Evolutionary conservation across 306 rosid species (phyloP).

Genomic region (Lagenaria siceraria): DNA sequence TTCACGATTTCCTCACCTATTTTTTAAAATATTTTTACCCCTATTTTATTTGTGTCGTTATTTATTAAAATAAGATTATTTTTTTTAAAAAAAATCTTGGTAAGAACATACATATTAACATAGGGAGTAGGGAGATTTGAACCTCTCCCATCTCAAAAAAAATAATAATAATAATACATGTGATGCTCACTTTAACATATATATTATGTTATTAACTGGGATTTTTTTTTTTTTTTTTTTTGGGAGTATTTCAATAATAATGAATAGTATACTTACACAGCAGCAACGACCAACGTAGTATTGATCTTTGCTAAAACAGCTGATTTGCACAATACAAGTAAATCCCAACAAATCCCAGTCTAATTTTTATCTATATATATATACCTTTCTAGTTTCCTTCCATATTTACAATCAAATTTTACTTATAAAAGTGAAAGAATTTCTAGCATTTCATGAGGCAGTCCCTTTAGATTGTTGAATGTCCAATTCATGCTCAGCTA

Average conservation of each 20-base stretch:
- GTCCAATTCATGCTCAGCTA: conserved; percentile 87
- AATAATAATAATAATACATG: too few species aligned
- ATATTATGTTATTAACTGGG: too few species aligned
- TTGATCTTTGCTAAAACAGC: not conserved
- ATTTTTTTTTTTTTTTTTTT: too few species aligned
- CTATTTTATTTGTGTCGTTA: too few species aligned
- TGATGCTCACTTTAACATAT: too few species aligned
- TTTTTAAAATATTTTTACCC: too few species aligned
- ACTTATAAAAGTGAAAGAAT: not conserved
- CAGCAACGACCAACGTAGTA: not conserved
- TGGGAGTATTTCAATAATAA: not conserved
- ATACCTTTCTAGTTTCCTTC: not conserved
- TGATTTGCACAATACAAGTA: not conserved
- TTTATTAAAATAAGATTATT: too few species aligned
- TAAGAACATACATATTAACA: too few species aligned
- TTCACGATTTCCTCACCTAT: too few species aligned
- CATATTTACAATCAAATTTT: not conserved
- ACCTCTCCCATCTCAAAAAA: too few species aligned
- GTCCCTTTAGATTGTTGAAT: conserved; percentile 64
- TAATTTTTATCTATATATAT: not conserved
- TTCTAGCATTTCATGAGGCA: conserved; percentile 48
- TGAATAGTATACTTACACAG: not conserved
- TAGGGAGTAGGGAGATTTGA: too few species aligned
- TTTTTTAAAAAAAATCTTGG: too few species aligned
- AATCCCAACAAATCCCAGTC: not conserved